Evolutionary conservation across 768 basidiomycete species (phyloP).

Genomic region (Suillus discolor): DNA sequence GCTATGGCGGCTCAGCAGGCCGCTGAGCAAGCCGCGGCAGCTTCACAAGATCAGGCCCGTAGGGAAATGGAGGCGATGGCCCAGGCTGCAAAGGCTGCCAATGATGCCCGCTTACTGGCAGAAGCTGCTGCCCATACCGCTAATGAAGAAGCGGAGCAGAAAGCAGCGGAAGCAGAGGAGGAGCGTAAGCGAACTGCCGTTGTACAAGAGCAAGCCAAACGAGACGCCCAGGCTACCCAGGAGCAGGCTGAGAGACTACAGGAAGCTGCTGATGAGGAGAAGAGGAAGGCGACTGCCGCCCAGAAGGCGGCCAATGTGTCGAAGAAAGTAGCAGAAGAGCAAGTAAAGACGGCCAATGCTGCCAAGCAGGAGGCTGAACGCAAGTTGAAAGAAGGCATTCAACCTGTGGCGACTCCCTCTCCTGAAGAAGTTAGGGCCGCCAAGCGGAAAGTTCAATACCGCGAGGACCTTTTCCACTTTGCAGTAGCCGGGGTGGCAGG

Average conservation of each 20-base stretch:
- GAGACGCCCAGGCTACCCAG: slow-evolving; percentile 10
- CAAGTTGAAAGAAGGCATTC: slow-evolving; percentile 24
- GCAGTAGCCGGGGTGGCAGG: too few relatives aligned
- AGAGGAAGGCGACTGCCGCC: slow-evolving; percentile 15
- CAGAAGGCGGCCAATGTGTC: slow-evolving; percentile 17
- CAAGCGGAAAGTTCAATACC: too few relatives aligned
- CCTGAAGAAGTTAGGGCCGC: too few relatives aligned
- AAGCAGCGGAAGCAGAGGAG: slow-evolving; percentile 7
- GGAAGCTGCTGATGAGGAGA: slow-evolving; percentile 22
- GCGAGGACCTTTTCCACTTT: too few relatives aligned
- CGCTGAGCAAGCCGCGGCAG: neutral
- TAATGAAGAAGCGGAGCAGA: slow-evolving; percentile 1
- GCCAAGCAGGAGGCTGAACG: neutral
- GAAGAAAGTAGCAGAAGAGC: slow-evolving; percentile 17
- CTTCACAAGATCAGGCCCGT: neutral
- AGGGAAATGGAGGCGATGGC: neutral
- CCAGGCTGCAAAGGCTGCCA: neutral
- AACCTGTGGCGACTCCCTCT: too few relatives aligned
- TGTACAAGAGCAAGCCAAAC: slow-evolving; percentile 15
- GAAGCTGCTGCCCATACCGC: neutral
- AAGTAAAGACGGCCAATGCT: slow-evolving; percentile 6
- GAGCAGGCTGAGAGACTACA: slow-evolving; percentile 9
- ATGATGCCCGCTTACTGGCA: slow-evolving; percentile 5
- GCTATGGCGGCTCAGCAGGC: too few relatives aligned
- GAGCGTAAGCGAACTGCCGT: slow-evolving; percentile 12